Conservation (phyloP, 1,284 basidiomycete species). For the Violaceomyces palustris region DNA sequence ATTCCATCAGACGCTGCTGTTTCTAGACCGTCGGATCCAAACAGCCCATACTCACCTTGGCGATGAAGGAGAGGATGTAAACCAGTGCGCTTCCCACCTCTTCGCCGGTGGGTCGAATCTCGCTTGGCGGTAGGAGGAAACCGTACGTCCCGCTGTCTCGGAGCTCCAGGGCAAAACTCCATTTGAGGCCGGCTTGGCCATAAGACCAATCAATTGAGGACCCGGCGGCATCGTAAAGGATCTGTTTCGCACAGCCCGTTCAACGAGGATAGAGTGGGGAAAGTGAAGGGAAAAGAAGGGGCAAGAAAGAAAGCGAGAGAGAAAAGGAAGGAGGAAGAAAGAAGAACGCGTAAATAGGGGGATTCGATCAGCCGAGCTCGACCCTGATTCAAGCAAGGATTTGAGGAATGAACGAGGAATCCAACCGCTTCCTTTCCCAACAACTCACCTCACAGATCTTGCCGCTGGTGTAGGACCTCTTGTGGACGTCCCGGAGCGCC, state of each 20-base stretch:
- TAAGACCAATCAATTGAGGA: conserved; percentile 4
- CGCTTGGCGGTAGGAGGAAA: conserved; percentile 64
- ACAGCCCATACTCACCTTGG: conserved; percentile 1
- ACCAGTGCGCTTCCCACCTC: conserved; percentile 9
- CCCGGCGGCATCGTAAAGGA: conserved; percentile 42
- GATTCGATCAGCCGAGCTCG: too few species aligned
- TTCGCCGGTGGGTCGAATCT: conserved; percentile 66
- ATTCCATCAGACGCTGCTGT: too few species aligned
- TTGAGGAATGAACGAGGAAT: too few species aligned
- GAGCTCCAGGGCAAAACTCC: conserved; percentile 71
- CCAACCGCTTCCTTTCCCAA: not conserved
- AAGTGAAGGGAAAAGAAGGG: too few species aligned
- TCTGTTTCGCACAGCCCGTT: too few species aligned
- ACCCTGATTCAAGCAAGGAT: too few species aligned
- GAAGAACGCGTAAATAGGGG: too few species aligned
- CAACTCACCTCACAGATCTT: conserved; percentile 61
- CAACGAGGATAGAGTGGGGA: too few species aligned
- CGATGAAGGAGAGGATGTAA: conserved; percentile 28
- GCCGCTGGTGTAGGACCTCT: conserved; percentile 61
- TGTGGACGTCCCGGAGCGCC: conserved; percentile 62
- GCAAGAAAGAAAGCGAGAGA: too few species aligned
- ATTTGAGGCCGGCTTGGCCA: conserved; percentile 58
- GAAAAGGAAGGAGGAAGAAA: too few species aligned
- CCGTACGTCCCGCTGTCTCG: conserved; percentile 80
- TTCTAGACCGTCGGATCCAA: too few species aligned